phyloP scores from a whole-genome alignment of 1,139 yeast species.

The Yamadazyma triangularis region DNA sequence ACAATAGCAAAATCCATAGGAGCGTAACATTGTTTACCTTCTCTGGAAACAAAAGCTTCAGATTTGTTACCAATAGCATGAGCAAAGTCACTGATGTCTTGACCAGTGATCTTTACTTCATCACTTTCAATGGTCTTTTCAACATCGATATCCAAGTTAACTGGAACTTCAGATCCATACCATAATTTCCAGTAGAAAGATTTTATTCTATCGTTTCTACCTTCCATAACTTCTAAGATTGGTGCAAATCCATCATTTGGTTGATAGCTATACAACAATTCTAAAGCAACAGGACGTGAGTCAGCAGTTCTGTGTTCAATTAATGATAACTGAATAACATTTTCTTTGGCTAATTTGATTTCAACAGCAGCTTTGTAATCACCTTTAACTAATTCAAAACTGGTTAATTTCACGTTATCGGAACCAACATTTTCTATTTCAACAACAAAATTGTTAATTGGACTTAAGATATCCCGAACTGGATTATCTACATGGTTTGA shows the following conservation, averaged over 20 bases:
- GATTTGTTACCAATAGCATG: slow-evolving; percentile 97
- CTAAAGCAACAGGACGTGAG: slow-evolving; percentile 65
- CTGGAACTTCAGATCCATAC: slow-evolving; percentile 68
- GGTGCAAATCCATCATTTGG: slow-evolving; percentile 94
- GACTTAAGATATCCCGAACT: slow-evolving; percentile 72
- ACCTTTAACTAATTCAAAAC: slow-evolving; percentile 71
- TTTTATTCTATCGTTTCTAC: slow-evolving; percentile 89
- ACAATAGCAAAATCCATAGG: slow-evolving; percentile 99
- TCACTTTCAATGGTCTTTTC: slow-evolving; percentile 70
- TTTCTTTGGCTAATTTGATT: slow-evolving; percentile 42
- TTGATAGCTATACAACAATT: slow-evolving; percentile 72
- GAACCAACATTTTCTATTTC: slow-evolving; percentile 43
- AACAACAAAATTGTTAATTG: slow-evolving; percentile 61
- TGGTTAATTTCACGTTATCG: slow-evolving; percentile 53
- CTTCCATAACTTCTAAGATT: slow-evolving; percentile 82
- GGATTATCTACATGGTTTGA: slow-evolving; percentile 76
- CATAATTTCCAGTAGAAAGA: slow-evolving; percentile 96
- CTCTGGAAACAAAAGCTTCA: slow-evolving; percentile 89
- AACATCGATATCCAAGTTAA: slow-evolving; percentile 64
- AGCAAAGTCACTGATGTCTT: slow-evolving; percentile 86
- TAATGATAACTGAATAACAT: slow-evolving; percentile 26
- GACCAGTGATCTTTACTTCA: slow-evolving; percentile 62
- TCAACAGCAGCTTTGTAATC: slow-evolving; percentile 65
- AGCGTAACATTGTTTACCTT: slow-evolving; percentile 80
- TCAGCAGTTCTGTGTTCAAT: slow-evolving; percentile 90